A percentile compares a stretch with the other conserved stretches of the same genome.
Conservation (phyloP, 192 early-diverging fungal genomes). For the Gonapodya prolifera region DNA sequence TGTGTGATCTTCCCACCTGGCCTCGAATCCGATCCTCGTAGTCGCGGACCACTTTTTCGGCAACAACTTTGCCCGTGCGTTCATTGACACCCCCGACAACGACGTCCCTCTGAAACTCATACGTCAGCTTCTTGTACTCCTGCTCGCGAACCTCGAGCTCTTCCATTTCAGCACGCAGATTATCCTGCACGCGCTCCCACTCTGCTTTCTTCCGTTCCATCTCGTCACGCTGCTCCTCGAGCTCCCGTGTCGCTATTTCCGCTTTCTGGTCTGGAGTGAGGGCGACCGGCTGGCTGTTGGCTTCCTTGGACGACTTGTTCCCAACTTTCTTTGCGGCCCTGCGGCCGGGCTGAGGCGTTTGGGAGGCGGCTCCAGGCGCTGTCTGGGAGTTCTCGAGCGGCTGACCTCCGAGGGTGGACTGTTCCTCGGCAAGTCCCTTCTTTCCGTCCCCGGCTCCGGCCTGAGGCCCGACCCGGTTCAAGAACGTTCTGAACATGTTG, state of each 20-base stretch:
- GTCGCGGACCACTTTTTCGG: conserved; percentile 39
- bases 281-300: conserved; percentile 24
- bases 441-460: neutral
- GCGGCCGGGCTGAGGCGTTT: neutral
- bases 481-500: conserved; percentile 34
- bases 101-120: conserved; percentile 47
- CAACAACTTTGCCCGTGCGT: conserved; percentile 39
- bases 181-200: conserved; percentile 43
- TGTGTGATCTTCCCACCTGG: conserved; percentile 18
- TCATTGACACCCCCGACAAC: conserved; percentile 28
- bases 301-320: conserved; percentile 25
- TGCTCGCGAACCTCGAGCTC: conserved; percentile 39
- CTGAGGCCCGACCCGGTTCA: conserved; percentile 25
- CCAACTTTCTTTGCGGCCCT: conserved; percentile 29
- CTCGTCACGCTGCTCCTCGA: conserved; percentile 47
- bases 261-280: conserved; percentile 43
- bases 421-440: neutral
- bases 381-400: neutral
- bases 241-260: conserved; percentile 46
- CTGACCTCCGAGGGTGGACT: neutral
- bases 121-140: conserved; percentile 40
- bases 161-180: conserved; percentile 42
- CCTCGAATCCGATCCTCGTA: conserved; percentile 44
- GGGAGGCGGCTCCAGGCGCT: neutral
- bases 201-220: conserved; percentile 46